Evolutionary conservation across 2,329 filamentous ascomycete genomes (phyloP), one percentile per base, ranked within the genome.

Genomic region (Graphiopsis chlorocephala): DNA sequence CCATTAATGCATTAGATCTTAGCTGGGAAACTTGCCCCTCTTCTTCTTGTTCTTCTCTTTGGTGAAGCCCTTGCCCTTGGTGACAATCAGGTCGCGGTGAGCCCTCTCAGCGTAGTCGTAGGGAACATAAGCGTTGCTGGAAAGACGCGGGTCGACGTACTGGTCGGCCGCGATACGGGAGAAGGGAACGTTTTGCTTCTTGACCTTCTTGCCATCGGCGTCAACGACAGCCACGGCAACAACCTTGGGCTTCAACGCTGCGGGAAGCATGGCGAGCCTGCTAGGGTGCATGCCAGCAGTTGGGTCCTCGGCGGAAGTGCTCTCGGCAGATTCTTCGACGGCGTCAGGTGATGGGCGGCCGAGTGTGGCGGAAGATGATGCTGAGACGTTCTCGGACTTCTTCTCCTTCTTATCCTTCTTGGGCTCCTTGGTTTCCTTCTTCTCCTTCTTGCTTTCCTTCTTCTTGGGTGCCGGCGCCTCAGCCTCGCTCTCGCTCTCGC

Each of bases 1-100:
- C 20, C 4, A 35, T 42, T n/a, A 20, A 45, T 12, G 33, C 35
- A 29, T 28, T 20, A n/a, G 2, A 26, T 29, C n/a, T 6, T 12
- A n/a, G n/a, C 15, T 50, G 15, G 4, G 15, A n/a, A 28, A 20
- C 60, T 70, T 65, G 73, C 74, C 75, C 69, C 73, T 65, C 76
- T 82, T 81, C 74, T 81, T 80, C 77, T 99, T 99, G 81, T 99
- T 99, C 88, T 99, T 99, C 83, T 98, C 95, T 84, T 99, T 99
- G 66, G 94, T 98, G 80, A 99, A 99, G 4, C 92, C 93, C 82
- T 97, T 98, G 73, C 95, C 95, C 77, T 90, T 92, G 33, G 94
- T 98, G 45, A 97, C 86, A 57, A 93, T 91, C 68, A 99, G 81
- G 75, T 97, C 93, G 70, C 92, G 86, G 75, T 93, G 91, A 10